These are phyloP conservation scores for Epichloe bromicola DNA, from an alignment of 2,329 filamentous ascomycete species.

Conservation along the genomic window DNA sequence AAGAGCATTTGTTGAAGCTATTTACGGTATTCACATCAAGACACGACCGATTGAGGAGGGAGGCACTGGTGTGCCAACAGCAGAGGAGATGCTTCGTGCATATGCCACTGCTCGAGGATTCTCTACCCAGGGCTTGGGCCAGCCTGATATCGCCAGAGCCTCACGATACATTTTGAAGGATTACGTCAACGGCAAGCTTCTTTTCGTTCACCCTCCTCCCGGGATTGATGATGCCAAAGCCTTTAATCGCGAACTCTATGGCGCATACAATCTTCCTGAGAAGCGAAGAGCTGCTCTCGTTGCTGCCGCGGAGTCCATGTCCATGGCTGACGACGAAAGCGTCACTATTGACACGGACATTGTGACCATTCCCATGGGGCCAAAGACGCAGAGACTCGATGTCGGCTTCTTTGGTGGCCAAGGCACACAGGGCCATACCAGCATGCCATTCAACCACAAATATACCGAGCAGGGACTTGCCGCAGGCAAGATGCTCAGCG, in stretches of 20 bases:
- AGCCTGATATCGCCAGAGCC: constrained; percentile 86
- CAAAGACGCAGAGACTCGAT: constrained; percentile 68
- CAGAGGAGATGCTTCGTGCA: constrained; percentile 69
- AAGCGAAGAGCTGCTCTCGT: constrained; percentile 60
- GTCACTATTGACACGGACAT: constrained; percentile 32
- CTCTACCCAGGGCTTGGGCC: constrained; percentile 74
- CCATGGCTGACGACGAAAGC: constrained; percentile 22
- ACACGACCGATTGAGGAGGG: constrained; percentile 79
- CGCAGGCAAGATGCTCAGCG: constrained; percentile 54
- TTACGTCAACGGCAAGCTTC: constrained; percentile 90
- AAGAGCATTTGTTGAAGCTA: constrained; percentile 73
- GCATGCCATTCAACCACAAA: constrained; percentile 77
- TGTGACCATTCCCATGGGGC: constrained; percentile 42
- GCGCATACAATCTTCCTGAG: constrained; percentile 65
- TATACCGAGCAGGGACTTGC: constrained; percentile 64
- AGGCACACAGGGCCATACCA: constrained; percentile 51
- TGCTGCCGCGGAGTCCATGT: constrained; percentile 33
- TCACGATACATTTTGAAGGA: constrained; percentile 87
- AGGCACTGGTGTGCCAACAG: constrained; percentile 74
- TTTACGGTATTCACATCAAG: constrained; percentile 85
- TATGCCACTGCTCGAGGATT: constrained; percentile 87
- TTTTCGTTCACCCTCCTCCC: constrained; percentile 84
- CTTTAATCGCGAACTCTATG: constrained; percentile 87
- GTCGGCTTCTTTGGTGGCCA: constrained; percentile 73
- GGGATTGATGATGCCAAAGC: constrained; percentile 53